These are phyloP conservation scores for Calonectria hongkongensis DNA, from an alignment of 2,329 filamentous ascomycete species.

Conservation along the genomic window DNA sequence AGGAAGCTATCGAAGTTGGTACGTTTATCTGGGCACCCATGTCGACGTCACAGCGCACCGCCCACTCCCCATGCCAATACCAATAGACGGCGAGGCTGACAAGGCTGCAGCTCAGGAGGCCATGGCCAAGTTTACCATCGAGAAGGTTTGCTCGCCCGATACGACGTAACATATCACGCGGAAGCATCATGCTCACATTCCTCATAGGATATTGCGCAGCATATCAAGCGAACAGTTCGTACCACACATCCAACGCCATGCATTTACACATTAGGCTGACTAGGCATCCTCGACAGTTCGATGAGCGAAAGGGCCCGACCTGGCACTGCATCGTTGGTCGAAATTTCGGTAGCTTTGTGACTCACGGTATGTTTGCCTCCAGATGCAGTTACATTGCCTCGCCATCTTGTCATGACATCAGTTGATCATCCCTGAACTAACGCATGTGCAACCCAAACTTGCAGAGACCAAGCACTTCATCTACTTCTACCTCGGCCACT, in stretches of 20 bases:
- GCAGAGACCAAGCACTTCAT: constrained; percentile 99
- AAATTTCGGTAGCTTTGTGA: constrained; percentile 99
- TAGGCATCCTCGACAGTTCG: constrained; percentile 78
- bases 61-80: constrained; percentile 18
- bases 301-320: constrained; percentile 96
- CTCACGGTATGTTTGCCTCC: constrained; percentile 81
- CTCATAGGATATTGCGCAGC: constrained; percentile 90
- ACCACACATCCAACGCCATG: constrained; percentile 30
- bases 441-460: constrained; percentile 7
- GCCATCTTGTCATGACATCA: not conserved
- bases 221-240: constrained; percentile 92
- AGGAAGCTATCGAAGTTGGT: constrained; percentile 97
- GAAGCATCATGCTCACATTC: constrained; percentile 44
- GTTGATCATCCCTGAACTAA: constrained; percentile 39
- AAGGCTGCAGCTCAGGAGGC: constrained; percentile 73
- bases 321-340: constrained; percentile 99
- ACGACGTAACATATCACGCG: constrained; percentile 19
- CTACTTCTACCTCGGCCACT: constrained; percentile 99
- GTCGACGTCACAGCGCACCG: constrained; percentile 26
- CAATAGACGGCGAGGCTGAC: constrained; percentile 52
- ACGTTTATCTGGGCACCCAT: constrained; percentile 64
- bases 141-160: constrained; percentile 68
- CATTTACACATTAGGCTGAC: constrained; percentile 36
- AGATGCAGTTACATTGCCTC: constrained; percentile 1
- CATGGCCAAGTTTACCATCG: constrained; percentile 78